Percentiles rank a stretch among this genome's conserved stretches.
phyloP scores from a whole-genome alignment of 2,329 filamentous ascomycete species.

The Sporothrix schenckii region DNA sequence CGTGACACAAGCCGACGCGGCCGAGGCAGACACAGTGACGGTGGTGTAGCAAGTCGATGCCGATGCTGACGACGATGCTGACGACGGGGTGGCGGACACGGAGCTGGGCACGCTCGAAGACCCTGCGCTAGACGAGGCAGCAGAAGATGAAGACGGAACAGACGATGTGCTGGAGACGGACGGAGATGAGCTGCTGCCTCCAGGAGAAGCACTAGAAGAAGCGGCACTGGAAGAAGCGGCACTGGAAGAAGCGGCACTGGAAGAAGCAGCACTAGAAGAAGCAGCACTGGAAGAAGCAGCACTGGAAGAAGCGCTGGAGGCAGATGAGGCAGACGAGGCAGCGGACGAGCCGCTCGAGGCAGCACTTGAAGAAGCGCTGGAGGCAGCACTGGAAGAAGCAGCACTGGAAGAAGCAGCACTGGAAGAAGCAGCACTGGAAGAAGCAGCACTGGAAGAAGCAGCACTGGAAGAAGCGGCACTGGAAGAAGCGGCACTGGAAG shows the following conservation, averaged over 20 bases:
- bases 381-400: too few relatives aligned
- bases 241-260: not conserved
- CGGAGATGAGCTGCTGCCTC: not conserved
- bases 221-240: not conserved
- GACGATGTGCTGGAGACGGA: not conserved
- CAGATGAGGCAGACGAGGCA: not conserved
- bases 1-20: slow-evolving; percentile 26
- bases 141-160: slow-evolving; percentile 10
- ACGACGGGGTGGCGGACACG: not conserved
- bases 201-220: slow-evolving; percentile 1
- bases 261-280: not conserved
- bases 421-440: not conserved
- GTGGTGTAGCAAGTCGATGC: slow-evolving; percentile 29
- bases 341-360: not conserved
- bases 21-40: slow-evolving; percentile 10
- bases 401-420: not conserved
- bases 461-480: too few relatives aligned
- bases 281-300: slow-evolving; percentile 1
- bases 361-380: too few relatives aligned
- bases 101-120: not conserved
- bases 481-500: not conserved
- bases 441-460: not conserved
- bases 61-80: not conserved
- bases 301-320: not conserved
- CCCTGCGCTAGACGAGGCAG: not conserved